Evolutionary conservation across 345 rosid genomes (phyloP), one percentile per base, ranked within the genome.

Genomic region (Chamaenerion angustifolium): DNA sequence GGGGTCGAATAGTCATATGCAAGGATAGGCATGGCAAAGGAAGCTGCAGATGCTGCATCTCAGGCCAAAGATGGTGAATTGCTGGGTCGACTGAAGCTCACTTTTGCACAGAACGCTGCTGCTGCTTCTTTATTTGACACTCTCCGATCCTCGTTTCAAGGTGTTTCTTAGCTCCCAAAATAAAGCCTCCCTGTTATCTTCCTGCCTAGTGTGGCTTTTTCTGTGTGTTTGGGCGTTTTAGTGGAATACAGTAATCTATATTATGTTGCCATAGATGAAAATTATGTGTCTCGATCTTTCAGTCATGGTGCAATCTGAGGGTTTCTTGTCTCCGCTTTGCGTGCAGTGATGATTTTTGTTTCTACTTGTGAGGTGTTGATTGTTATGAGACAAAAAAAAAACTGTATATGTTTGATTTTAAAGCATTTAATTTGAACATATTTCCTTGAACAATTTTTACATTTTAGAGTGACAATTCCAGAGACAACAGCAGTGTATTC

Each of bases 11-110:
- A 92, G 98, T 81, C 95, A 40, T 92, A 76, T 64, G 95, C 96
- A 61, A 80, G 87, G 63, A 79, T 92, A 47, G 98, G 90, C 55
- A 87, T 92, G 96, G 96, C 95, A 3, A 87, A 92, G 71, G 98
- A 92, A 74, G 96, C 98, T 12, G 98, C 95, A 12, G 96, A 86
- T 63, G 93, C 95, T 56, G 98, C 98, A 11, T 80, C 92, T 56
- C 96, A 81, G 60, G 89, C 96, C 25, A 81, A 83, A 64, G 96
- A 92, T 59, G 95, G 93, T 0, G 98, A 87, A 67, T 71, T 92
- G 74, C 82, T 92, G 23, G 95, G 85, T 47, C 76, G 95, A 67
- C 64, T 92, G 70, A 82, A 75, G 64, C 60, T 71, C 63, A 92
- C 95, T 16, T 87, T 92, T 60, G 57, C 89, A 41, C 98, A 87